Base-by-base conservation (phyloP, 2,329 filamentous ascomycete species). In the Botrytis pseudocinerea region DNA sequence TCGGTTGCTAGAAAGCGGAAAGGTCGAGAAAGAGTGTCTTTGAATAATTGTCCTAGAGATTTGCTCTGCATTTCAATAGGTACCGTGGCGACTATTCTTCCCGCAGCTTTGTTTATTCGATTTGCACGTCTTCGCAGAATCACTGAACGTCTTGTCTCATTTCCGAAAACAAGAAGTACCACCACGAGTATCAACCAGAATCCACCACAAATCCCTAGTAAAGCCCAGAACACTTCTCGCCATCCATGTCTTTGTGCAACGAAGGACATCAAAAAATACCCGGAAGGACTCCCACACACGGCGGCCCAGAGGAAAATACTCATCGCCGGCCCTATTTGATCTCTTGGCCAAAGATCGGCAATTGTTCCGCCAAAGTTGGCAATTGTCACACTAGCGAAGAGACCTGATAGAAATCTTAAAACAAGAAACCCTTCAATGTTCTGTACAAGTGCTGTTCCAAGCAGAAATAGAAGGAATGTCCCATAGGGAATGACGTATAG, bases 1-100 rank as follows among this genome's bases (percentile, higher is more conserved):
- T 91, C 88, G 77, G 87, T 86, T 77, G 88, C 74, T 16, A 85
- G 88, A 76, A 91, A 87, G 77, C 87, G 83, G 25, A 87, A 80
- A 0, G 85, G 85, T n/a, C 74, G 69, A n/a, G 68, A 72, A 9
- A 76, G 61, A 3, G 72, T 73, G 18, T 62, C 70, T 57, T 74
- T 54, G 25, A 73, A 51, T 12, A 76, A 32, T 9, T 72, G 63
- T 28, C 51, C 70, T 25, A 72, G 25, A 4, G 70, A 61, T n/a
- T 72, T 72, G 25, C 51, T 69, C 32, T 61, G 46, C 63, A 72
- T 72, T n/a, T 72, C 70, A 42, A 9, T 1, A 7, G 70, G 63
- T 4, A 72, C 70, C 6, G 63, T 48, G 9, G 54, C 70, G 4
- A 69, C 14, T 25, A 32, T 59, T 35, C 40, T 44, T 25, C 63